phyloP scores from a whole-genome alignment of 805 yeast genomes.

The Candida khao-thaluensis region DNA sequence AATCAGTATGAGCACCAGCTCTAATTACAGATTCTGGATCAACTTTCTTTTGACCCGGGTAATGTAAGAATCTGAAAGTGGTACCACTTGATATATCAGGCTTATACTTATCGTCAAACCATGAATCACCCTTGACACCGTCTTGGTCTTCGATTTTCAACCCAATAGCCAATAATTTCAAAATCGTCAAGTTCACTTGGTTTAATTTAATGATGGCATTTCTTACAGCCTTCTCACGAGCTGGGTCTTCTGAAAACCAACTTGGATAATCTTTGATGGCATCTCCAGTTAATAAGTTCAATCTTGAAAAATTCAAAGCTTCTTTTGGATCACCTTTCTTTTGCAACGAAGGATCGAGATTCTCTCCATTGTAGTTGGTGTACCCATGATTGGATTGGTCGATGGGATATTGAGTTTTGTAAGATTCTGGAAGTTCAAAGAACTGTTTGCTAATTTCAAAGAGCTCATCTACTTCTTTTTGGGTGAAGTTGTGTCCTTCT shows the following conservation, averaged over 20 bases:
- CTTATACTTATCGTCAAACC: conserved; percentile 64
- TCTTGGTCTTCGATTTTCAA: conserved; percentile 57
- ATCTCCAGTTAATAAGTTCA: conserved; percentile 50
- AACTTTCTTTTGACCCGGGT: conserved; percentile 56
- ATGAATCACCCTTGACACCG: conserved; percentile 39
- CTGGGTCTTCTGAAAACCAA: conserved; percentile 42
- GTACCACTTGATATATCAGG: conserved; percentile 56
- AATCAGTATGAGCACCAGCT: conserved; percentile 88
- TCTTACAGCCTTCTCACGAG: conserved; percentile 42
- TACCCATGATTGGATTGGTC: conserved; percentile 61
- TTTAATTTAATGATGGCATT: conserved; percentile 44
- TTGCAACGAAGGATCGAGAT: conserved; percentile 36
- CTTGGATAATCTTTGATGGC: conserved; percentile 46
- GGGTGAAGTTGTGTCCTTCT: conserved; percentile 65
- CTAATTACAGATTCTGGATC: conserved; percentile 56
- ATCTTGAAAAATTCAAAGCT: conserved; percentile 64
- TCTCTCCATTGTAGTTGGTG: conserved; percentile 54
- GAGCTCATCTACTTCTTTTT: conserved; percentile 50
- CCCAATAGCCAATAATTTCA: conserved; percentile 60
- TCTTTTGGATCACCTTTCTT: conserved; percentile 60
- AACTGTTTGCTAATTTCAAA: conserved; percentile 51
- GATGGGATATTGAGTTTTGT: conserved; percentile 51
- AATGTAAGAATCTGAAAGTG: conserved; percentile 67
- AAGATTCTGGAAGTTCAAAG: conserved; percentile 50
- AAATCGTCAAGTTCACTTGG: conserved; percentile 46